Evolutionary conservation across 352 stramenopile genomes (phyloP).

Genomic region (Pythium folliculosum): DNA sequence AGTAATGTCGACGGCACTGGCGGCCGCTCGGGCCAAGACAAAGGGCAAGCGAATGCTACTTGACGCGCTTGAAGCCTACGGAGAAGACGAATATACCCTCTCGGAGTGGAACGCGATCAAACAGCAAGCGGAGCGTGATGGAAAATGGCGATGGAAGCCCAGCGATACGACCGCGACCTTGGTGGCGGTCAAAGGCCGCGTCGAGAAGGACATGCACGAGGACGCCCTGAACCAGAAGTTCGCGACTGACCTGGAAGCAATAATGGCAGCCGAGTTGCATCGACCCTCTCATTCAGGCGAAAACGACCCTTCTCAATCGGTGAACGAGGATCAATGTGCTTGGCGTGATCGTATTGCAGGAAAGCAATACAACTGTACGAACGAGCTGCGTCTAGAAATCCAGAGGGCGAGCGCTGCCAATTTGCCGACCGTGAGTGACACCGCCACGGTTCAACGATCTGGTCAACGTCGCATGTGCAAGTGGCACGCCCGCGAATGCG

Average conservation of each 20-base stretch:
- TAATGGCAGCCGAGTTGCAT: slow-evolving; percentile 27
- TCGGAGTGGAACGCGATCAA: slow-evolving; percentile 40
- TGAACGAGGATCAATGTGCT: neutral
- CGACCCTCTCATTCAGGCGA: neutral
- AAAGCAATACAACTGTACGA: slow-evolving; percentile 34
- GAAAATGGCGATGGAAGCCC: slow-evolving; percentile 36
- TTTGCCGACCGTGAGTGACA: neutral
- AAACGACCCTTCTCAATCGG: neutral
- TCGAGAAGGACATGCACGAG: slow-evolving; percentile 14
- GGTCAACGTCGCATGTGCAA: slow-evolving; percentile 33
- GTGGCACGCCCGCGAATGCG: slow-evolving; percentile 63
- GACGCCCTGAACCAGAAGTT: slow-evolving; percentile 12
- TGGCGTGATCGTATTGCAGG: slow-evolving; percentile 33
- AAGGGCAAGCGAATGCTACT: slow-evolving; percentile 67
- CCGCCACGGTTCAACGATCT: neutral
- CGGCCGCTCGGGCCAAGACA: slow-evolving; percentile 64
- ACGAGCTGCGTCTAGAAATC: slow-evolving; percentile 19
- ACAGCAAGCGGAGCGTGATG: slow-evolving; percentile 25
- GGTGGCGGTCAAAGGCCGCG: slow-evolving; percentile 21
- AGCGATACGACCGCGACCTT: slow-evolving; percentile 20
- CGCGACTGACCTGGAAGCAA: slow-evolving; percentile 23
- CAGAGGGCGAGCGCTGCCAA: neutral
- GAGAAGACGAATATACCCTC: slow-evolving; percentile 24
- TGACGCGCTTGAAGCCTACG: slow-evolving; percentile 46
- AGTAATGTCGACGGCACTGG: slow-evolving; percentile 62